Evolutionary conservation across 2,329 filamentous ascomycete species (phyloP), one percentile per base, ranked within the genome.

Genomic region (Ophiostoma quercus): DNA sequence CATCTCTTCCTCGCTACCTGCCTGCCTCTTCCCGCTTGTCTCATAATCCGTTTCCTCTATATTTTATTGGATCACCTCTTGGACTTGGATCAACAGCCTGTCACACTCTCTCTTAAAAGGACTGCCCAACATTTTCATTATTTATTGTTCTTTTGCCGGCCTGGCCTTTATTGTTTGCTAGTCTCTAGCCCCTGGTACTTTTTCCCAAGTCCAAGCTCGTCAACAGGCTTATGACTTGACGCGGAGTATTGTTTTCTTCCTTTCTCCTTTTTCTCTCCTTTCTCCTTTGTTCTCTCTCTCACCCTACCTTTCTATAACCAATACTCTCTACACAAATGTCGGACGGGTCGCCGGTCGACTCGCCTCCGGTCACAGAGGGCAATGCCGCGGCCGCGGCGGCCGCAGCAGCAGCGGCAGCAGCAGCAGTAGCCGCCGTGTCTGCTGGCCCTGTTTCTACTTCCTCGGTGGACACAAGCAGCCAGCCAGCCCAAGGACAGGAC

Each of bases 281-380:
- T n/a, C 29, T 51, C 3, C 25, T 43, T 2, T 16, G 39, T 60
- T 70, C 67, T 39, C 54, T 43, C 29, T 70, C 14, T 54, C 41
- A 8, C 16, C 34, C 37, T 2, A 19, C 14, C 62, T 11, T 11
- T 39, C 32, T 63, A 8, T 6, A 29, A 34, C 16, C 34, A 34
- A 16, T 19, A 19, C 32, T 32, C 11, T 34, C 62, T 37, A 37
- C 62, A 39, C 67, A 66, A 66, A 73, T 73, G 72, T 71, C 71
- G 22, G 71, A 73, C 66, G 72, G 68, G 68, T 51, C 67, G 68
- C 37, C 66, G 22, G 71, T 66, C 68, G 69, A 47, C 41, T 67
- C 69, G 62, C 60, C 71, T 14, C 57, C 69, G 34, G 62, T 69
- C 39, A 62, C 70, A 2, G 19, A 71, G 9, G 34, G n/a, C 41